Evolutionary conservation across 2,329 filamentous ascomycete species (phyloP).

Genomic region (Pseudogymnoascus sp.): DNA sequence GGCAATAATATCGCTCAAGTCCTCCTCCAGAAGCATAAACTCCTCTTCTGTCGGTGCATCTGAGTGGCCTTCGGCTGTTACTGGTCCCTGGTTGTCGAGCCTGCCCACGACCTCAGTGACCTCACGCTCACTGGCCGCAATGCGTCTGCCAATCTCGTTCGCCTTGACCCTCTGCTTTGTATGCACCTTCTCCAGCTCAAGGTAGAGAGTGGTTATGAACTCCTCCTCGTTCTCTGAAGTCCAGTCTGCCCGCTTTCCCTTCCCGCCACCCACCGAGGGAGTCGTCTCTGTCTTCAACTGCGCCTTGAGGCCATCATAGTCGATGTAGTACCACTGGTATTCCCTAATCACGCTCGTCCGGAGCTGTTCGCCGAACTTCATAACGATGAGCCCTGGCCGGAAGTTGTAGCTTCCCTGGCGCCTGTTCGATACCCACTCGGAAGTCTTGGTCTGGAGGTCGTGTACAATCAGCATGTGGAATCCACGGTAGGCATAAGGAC

Average conservation of each 20-base stretch:
- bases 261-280: conserved; percentile 38
- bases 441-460: conserved; percentile 10
- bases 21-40: conserved; percentile 87
- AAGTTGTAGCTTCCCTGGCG: conserved; percentile 2
- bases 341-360: conserved; percentile 93
- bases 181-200: conserved; percentile 94
- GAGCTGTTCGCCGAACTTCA: conserved; percentile 94
- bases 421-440: conserved; percentile 4
- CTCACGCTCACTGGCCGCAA: conserved; percentile 79
- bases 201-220: conserved; percentile 81
- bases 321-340: conserved; percentile 97
- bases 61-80: conserved; percentile 27
- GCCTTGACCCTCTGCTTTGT: conserved; percentile 97
- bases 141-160: conserved; percentile 87
- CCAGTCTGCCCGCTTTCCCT: conserved; percentile 59
- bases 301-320: conserved; percentile 87
- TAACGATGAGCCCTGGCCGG: conserved; percentile 48
- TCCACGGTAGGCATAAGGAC: background rate
- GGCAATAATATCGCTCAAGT: conserved; percentile 94
- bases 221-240: conserved; percentile 82
- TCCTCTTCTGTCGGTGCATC: conserved; percentile 75
- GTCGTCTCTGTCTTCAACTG: conserved; percentile 70
- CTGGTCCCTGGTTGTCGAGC: conserved; percentile 53
- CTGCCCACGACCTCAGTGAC: conserved; percentile 79
- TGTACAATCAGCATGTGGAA: conserved; percentile 15